Base-by-base conservation (phyloP, 2,329 filamentous ascomycete species). In the Curvularia hawaiiensis region DNA sequence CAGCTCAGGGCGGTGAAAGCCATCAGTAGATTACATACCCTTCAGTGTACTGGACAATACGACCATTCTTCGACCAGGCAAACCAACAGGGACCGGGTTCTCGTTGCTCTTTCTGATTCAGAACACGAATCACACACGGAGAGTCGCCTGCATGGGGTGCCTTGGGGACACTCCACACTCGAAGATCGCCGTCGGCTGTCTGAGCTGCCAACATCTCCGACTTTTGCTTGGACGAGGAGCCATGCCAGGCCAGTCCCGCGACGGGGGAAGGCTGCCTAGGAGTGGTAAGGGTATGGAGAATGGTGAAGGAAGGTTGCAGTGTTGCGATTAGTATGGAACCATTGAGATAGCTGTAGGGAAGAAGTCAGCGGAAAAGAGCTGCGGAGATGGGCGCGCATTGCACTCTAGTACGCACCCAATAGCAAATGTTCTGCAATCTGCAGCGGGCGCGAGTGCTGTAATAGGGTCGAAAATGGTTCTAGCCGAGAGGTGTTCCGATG, bases 151-250 rank as follows among this genome's bases (percentile, higher is more conserved):
- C 77, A 74, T 88, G 83, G 74, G 89, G 81, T 58, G 84, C 85
- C 77, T 98, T 99, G 20, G 94, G 87, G 52, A 99, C 90, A 71
- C 95, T 99, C 95, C 95, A 99, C 20, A 99, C 93, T 66, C 93
- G 86, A 45, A 99, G 80, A 72, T 99, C 94, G 20, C 95, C 94
- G 72, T 97, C 93, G 50, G 90, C 85, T 3, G 92, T 95, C 77
- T 98, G 94, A 9, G 92, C 91, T 1, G 94, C 94, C 69, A 99
- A 81, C 95, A 99, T 99, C 71, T 98, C 94, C 0, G 95, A 97
- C 78, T 96, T 97, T 76, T 97, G 93, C 65, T 93, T 91, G 0
- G 93, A 90, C 0, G 95, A 97, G 0, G 95, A 97, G 38, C 94
- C 93, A 82, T 99, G 95, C 95, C 95, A 99, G 57, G 92, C 87